These are phyloP conservation scores for Pleurotus giganteus DNA, from an alignment of 768 basidiomycete genomes.

Conservation along the genomic window DNA sequence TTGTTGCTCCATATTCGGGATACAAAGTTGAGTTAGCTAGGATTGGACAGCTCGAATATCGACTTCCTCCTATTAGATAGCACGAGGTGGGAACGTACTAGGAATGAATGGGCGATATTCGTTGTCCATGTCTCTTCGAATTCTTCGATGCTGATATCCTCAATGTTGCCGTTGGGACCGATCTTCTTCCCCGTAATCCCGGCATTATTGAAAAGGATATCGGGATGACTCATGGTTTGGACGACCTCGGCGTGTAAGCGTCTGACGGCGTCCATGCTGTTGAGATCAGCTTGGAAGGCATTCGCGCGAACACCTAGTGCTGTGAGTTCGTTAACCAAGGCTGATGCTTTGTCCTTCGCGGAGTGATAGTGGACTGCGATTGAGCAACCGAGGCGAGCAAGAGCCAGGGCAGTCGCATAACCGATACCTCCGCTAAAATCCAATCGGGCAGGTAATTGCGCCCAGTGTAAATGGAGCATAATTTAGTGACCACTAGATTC, in stretches of 20 bases:
- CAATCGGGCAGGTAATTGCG: background rate
- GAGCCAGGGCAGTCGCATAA: conserved; percentile 42
- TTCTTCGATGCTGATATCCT: conserved; percentile 38
- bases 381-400: conserved; percentile 42
- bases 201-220: conserved; percentile 52
- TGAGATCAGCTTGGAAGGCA: conserved; percentile 48
- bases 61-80: background rate
- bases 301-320: conserved; percentile 30
- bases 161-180: conserved; percentile 44
- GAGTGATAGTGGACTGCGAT: conserved; percentile 53
- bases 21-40: conserved; percentile 49
- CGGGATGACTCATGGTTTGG: conserved; percentile 41
- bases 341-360: conserved; percentile 32
- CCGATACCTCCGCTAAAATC: conserved; percentile 51
- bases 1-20: conserved; percentile 48
- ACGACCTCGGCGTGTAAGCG: conserved; percentile 41
- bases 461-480: background rate
- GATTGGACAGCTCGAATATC: background rate
- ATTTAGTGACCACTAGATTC: background rate
- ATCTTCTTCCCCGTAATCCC: conserved; percentile 39
- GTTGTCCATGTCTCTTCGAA: conserved; percentile 48
- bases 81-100: conserved; percentile 28
- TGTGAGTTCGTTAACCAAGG: conserved; percentile 35
- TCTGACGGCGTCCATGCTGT: conserved; percentile 40
- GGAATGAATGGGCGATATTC: conserved; percentile 44